Conservation (phyloP, 306 rosid genomes). For the Elaeagnus macrophylla region DNA sequence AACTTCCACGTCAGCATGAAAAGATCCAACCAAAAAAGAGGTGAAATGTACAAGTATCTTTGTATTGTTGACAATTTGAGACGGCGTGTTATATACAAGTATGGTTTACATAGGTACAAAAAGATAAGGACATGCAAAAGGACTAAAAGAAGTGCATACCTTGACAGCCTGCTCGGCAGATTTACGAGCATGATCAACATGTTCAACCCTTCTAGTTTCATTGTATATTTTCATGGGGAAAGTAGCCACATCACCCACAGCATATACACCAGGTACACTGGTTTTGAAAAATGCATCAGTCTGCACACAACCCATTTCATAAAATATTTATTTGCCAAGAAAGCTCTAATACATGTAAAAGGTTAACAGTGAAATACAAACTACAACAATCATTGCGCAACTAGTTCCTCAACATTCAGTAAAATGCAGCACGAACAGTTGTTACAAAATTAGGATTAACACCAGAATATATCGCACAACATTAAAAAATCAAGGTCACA, state of each 20-base stretch:
- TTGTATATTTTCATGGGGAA: slow-evolving; percentile 79
- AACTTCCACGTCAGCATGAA: neutral
- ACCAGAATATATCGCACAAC: neutral
- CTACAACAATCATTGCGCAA: neutral
- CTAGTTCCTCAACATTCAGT: too few species aligned
- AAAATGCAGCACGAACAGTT: neutral
- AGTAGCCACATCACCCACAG: slow-evolving; percentile 96
- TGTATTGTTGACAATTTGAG: too few species aligned
- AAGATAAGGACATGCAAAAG: neutral
- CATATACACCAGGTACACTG: slow-evolving; percentile 75
- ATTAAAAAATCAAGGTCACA: neutral
- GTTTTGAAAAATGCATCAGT: slow-evolving; percentile 81
- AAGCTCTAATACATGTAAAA: too few species aligned
- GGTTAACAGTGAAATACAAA: neutral
- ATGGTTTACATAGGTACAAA: neutral
- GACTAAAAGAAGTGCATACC: slow-evolving; percentile 34
- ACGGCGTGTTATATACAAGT: neutral
- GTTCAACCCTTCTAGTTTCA: slow-evolving; percentile 89
- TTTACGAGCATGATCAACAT: slow-evolving; percentile 91
- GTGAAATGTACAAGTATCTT: neutral
- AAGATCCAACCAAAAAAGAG: too few species aligned
- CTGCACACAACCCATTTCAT: slow-evolving; percentile 29
- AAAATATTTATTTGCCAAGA: neutral
- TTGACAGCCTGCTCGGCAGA: slow-evolving; percentile 99
- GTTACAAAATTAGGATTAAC: neutral